Conservation (phyloP, 768 basidiomycete species). For the Psilocybe cubensis region DNA sequence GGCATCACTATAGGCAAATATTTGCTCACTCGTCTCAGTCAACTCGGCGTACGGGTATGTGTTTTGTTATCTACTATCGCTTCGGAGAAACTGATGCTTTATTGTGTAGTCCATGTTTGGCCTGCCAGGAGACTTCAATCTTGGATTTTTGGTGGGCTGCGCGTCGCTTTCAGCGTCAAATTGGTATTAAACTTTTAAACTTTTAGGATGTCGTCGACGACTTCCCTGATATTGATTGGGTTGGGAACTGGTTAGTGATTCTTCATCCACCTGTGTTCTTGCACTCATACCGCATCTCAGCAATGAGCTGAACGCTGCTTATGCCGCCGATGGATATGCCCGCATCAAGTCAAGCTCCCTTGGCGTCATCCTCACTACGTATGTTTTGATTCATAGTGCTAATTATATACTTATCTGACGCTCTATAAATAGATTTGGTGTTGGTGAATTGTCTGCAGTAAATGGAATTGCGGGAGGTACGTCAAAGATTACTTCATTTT, state of each 20-base stretch:
- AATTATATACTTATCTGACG: not conserved
- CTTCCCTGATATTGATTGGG: conserved; percentile 77
- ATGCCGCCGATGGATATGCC: conserved; percentile 94
- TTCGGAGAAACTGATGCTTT: not conserved
- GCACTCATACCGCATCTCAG: conserved; percentile 43
- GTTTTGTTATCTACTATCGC: not conserved
- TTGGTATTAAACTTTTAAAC: not conserved
- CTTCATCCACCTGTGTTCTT: conserved; percentile 32
- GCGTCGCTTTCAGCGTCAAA: not conserved
- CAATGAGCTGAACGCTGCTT: conserved; percentile 86
- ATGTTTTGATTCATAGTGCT: conserved; percentile 13
- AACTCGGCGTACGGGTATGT: conserved; percentile 65
- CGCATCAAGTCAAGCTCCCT: conserved; percentile 77
- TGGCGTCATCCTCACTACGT: conserved; percentile 82
- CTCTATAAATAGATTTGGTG: conserved; percentile 66
- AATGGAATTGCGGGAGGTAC: conserved; percentile 81
- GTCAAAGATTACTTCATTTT: conserved; percentile 8
- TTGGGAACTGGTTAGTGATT: conserved; percentile 72
- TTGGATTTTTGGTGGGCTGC: conserved; percentile 62
- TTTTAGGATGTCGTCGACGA: conserved; percentile 81
- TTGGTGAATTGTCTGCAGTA: conserved; percentile 90
- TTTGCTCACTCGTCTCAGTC: conserved; percentile 62
- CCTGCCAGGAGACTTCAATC: conserved; percentile 87
- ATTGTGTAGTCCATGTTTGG: conserved; percentile 73
- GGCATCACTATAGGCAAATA: conserved; percentile 61